Evolutionary conservation across 768 basidiomycete species (phyloP), one percentile per base, ranked within the genome.

Genomic region (Pisolithus tinctorius): DNA sequence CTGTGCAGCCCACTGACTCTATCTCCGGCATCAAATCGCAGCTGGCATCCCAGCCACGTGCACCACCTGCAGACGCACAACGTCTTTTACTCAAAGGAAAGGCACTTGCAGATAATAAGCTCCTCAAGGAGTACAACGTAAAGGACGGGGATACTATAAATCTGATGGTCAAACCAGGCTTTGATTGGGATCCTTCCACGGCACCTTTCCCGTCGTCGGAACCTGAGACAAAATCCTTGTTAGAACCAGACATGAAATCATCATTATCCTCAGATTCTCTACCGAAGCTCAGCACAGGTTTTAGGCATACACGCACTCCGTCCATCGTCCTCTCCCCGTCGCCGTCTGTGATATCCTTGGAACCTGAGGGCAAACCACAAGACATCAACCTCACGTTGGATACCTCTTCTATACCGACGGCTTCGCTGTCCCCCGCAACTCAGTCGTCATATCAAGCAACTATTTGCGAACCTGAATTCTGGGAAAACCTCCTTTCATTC

Each of bases 71-170:
- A 42, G 84, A 91, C 63, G 75, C 78, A 29, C 94, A 96, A 67
- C 76, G 96, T 3, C 79, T 97, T 14, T 74, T 99, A 10, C 75
- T 96, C 48, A 97, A 94, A 70, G 96, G 96, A 51, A 99, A 99
- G 67, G 93, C 87, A 0, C 79, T 98, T 56, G 83, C 82, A 14
- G 95, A 97, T 72, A 72, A 71, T 25, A 95, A 94, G 64, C 80
- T 99, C 9, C 71, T 98, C 38, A 86, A 87, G 63, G 96, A 98
- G 66, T 99, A 97, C 73, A 80, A 72, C 62, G 76, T 94, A 61
- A 80, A 83, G 60, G 80, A 85, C 63, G 88, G 86, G 10, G 84
- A 89, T 58, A 86, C 82, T 10, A 73, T 98, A 60, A 95, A 86
- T 66, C 74, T 99, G 42, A 85, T 93, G 74, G 70, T 93, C 65